phyloP scores from a whole-genome alignment of 768 basidiomycete genomes.

The Leccinum ochraceum region DNA sequence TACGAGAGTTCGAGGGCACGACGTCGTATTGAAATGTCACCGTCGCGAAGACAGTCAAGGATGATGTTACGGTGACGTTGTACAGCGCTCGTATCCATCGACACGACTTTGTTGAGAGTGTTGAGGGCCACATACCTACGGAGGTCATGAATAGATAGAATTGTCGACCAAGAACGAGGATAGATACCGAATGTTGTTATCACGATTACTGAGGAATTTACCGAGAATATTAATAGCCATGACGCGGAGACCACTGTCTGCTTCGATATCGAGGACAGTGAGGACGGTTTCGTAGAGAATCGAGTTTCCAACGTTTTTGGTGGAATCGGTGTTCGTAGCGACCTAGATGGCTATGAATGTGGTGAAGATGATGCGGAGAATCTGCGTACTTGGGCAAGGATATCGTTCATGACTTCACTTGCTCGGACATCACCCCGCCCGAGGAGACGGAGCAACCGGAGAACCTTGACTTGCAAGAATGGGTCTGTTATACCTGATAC shows the following conservation, averaged over 20 bases:
- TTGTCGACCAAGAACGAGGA: not conserved
- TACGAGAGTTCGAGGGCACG: conserved; percentile 97
- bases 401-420: conserved; percentile 98
- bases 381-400: conserved; percentile 79
- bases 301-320: conserved; percentile 98
- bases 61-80: conserved; percentile 98
- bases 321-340: conserved; percentile 97
- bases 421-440: conserved; percentile 84
- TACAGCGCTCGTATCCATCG: conserved; percentile 97
- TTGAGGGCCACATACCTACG: conserved; percentile 94
- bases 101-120: conserved; percentile 96
- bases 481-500: conserved; percentile 99
- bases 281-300: conserved; percentile 98
- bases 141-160: conserved; percentile 4
- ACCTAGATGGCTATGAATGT: conserved; percentile 52
- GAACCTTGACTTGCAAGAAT: conserved; percentile 90
- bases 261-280: conserved; percentile 95
- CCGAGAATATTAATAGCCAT: conserved; percentile 99
- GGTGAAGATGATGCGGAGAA: not conserved
- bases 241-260: conserved; percentile 91
- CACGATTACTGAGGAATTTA: conserved; percentile 95
- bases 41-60: conserved; percentile 98
- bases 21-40: conserved; percentile 96
- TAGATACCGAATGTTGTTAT: conserved; percentile 95
- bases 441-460: conserved; percentile 85